Percentiles rank a stretch among this genome's conserved stretches.
Evolutionary conservation across 345 rosid genomes (phyloP).

Genomic region (Eucalyptus paniculata): DNA sequence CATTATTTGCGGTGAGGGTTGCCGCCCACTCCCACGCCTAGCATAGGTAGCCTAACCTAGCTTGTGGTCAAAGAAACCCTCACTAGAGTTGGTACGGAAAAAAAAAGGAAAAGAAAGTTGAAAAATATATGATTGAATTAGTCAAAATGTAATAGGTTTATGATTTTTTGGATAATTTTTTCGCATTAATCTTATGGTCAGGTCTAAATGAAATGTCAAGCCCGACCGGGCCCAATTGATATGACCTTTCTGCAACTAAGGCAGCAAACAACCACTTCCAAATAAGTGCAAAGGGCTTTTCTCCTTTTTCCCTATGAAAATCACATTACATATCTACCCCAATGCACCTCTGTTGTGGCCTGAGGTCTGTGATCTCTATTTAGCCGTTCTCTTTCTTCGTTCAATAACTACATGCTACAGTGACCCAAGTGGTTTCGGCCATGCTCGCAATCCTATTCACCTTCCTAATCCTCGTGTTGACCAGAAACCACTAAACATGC

Average conservation of each 20-base stretch:
- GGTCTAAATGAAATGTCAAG: not conserved
- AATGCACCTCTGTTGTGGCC: not conserved
- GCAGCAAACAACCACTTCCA: not conserved
- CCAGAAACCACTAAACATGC: too few relatives aligned
- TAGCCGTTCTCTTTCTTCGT: not conserved
- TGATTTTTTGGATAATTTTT: not conserved
- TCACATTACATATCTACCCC: not conserved
- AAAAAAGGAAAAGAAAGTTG: too few relatives aligned
- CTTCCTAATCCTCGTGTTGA: too few relatives aligned
- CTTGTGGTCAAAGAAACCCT: too few relatives aligned
- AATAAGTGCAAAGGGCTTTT: not conserved
- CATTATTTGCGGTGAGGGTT: too few relatives aligned
- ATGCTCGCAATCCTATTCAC: not conserved
- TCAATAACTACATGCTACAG: not conserved
- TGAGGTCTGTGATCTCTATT: not conserved
- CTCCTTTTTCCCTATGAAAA: not conserved
- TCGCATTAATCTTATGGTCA: not conserved
- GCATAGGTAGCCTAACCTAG: too few relatives aligned
- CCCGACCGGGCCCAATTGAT: not conserved
- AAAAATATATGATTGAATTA: too few relatives aligned
- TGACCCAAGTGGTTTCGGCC: not conserved
- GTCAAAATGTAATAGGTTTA: rapidly evolving
- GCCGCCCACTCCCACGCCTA: too few relatives aligned
- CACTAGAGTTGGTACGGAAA: too few relatives aligned
- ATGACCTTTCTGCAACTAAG: not conserved